Evolutionary conservation across 2,329 filamentous ascomycete species (phyloP).

Genomic region (Metarhizium rileyi): DNA sequence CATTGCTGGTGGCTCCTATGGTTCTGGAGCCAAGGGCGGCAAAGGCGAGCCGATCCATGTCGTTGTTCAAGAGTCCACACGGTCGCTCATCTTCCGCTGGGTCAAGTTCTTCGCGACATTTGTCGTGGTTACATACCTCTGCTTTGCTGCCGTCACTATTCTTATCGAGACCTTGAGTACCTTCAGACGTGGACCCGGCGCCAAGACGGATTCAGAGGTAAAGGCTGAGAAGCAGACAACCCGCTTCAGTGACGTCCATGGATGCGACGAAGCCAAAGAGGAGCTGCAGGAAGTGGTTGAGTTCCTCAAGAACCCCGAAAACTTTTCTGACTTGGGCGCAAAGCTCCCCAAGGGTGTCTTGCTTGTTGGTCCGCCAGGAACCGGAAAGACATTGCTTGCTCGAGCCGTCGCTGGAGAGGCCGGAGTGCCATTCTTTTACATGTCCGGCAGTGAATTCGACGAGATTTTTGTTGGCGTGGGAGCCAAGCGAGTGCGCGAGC

Average conservation of each 20-base stretch:
- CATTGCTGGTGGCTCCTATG: constrained; percentile 10
- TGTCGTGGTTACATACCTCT: constrained; percentile 67
- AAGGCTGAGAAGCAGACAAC: constrained; percentile 89
- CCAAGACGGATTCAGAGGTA: constrained; percentile 68
- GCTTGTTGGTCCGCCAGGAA: constrained; percentile 89
- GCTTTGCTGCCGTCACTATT: constrained; percentile 69
- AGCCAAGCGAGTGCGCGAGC: constrained; percentile 88
- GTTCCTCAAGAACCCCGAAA: constrained; percentile 86
- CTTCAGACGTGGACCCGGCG: constrained; percentile 63
- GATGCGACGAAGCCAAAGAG: constrained; percentile 96
- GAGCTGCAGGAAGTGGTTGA: constrained; percentile 95
- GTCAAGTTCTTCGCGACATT: constrained; percentile 78
- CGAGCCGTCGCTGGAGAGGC: constrained; percentile 94
- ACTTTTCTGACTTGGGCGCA: constrained; percentile 87
- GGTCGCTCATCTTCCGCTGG: constrained; percentile 78
- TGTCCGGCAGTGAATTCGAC: constrained; percentile 98
- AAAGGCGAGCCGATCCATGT: constrained; percentile 89
- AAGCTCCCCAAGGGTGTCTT: constrained; percentile 96
- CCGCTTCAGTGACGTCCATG: constrained; percentile 87
- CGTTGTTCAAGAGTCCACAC: constrained; percentile 82
- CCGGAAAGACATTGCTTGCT: constrained; percentile 91
- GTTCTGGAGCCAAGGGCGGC: constrained; percentile 42
- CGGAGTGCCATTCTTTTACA: constrained; percentile 98
- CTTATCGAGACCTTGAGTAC: constrained; percentile 72
- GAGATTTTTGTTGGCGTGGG: constrained; percentile 97